Evolutionary conservation across 495 filamentous ascomycete genomes (phyloP).

Genomic region (Aspergillus haitiensis): DNA sequence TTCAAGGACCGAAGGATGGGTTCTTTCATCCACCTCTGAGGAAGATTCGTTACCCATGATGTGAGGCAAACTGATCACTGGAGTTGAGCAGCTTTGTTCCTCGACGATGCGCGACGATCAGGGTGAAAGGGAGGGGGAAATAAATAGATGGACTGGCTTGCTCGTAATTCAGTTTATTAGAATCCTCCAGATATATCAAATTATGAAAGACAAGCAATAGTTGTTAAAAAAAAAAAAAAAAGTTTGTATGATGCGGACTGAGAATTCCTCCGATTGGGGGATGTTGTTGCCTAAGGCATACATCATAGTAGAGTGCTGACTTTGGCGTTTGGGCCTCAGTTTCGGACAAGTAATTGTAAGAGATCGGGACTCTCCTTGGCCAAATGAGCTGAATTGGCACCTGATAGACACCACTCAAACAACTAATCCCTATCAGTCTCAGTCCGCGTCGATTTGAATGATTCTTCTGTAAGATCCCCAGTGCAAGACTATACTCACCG

Average conservation of each 20-base stretch:
- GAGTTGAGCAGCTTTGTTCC: constrained; percentile 29
- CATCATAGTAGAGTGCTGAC: not conserved
- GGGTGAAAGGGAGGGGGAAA: not conserved
- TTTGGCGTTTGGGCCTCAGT: too few relatives aligned
- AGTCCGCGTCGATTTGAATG: too few relatives aligned
- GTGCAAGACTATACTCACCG: constrained; percentile 29
- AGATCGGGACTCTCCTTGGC: too few relatives aligned
- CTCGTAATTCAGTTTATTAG: too few relatives aligned
- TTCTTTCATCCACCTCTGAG: constrained; percentile 59
- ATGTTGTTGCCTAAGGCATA: not conserved
- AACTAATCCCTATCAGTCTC: not conserved
- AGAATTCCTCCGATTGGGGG: not conserved
- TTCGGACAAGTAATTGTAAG: too few relatives aligned
- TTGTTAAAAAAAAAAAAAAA: not conserved
- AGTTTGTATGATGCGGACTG: not conserved
- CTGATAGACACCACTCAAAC: not conserved
- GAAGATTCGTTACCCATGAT: constrained; percentile 74
- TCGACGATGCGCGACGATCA: constrained; percentile 40
- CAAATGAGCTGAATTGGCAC: too few relatives aligned
- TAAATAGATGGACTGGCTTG: not conserved
- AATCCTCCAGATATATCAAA: too few relatives aligned
- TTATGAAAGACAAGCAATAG: too few relatives aligned
- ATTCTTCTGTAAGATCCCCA: too few relatives aligned
- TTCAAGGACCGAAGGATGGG: constrained; percentile 62
- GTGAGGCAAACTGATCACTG: constrained; percentile 24